Conservation (phyloP, 2,329 filamentous ascomycete species). For the Fusarium goolgardi region DNA sequence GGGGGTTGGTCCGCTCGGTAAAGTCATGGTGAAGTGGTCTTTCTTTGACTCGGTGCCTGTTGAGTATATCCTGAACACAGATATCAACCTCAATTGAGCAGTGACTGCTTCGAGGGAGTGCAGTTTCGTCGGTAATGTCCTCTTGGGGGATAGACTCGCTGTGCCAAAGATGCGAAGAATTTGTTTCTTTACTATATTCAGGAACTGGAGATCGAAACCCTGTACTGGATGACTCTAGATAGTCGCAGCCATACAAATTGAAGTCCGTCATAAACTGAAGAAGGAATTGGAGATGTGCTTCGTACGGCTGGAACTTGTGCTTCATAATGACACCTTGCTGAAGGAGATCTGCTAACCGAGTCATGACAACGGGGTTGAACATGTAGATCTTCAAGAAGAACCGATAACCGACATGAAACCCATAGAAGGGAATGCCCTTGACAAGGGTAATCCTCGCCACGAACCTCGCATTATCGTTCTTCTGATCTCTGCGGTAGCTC, state of each 20-base stretch:
- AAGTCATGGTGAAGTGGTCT: conserved; percentile 91
- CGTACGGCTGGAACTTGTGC: conserved; percentile 86
- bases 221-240: conserved; percentile 78
- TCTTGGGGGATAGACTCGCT: conserved; percentile 72
- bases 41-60: conserved; percentile 78
- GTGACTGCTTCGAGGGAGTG: conserved; percentile 82
- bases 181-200: conserved; percentile 69
- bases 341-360: conserved; percentile 86
- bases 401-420: conserved; percentile 91
- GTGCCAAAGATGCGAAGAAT: conserved; percentile 80
- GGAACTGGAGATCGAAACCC: conserved; percentile 83
- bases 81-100: conserved; percentile 92
- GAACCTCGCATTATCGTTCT: conserved; percentile 74
- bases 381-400: conserved; percentile 96
- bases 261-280: conserved; percentile 99
- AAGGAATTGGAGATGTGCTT: conserved; percentile 91
- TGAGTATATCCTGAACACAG: conserved; percentile 87
- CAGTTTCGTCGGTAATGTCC: conserved; percentile 64
- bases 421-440: conserved; percentile 95
- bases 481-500: conserved; percentile 82
- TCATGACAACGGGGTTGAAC: conserved; percentile 87
- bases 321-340: conserved; percentile 90
- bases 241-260: conserved; percentile 94
- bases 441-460: conserved; percentile 92
- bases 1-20: conserved; percentile 74